A percentile compares a stretch with the other conserved stretches of the same genome.
phyloP scores from a whole-genome alignment of 164 flowering plant genomes.

The Magnolia kwangsiensis region DNA sequence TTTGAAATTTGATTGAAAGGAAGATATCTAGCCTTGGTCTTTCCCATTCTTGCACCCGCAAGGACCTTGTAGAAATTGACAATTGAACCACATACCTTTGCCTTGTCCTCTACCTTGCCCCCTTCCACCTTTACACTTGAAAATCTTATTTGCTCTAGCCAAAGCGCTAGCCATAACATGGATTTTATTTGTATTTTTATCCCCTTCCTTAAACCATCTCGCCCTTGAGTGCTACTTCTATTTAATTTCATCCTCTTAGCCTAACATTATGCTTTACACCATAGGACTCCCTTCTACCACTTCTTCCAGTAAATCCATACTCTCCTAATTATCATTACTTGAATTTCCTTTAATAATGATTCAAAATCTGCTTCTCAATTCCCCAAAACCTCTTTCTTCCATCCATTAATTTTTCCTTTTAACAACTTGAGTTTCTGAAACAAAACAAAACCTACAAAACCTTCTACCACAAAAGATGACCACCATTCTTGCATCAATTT shows the following conservation, averaged over 20 bases:
- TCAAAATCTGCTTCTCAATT: not conserved
- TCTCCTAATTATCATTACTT: not conserved
- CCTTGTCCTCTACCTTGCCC: too few relatives aligned
- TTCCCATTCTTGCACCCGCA: too few relatives aligned
- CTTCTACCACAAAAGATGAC: not conserved
- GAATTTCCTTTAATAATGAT: not conserved
- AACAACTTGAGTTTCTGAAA: not conserved
- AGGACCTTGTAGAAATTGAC: too few relatives aligned
- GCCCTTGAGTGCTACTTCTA: not conserved
- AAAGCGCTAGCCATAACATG: too few relatives aligned
- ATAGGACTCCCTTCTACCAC: not conserved
- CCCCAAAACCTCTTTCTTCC: not conserved
- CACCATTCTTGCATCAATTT: not conserved
- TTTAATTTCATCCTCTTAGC: not conserved
- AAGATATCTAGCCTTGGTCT: too few relatives aligned
- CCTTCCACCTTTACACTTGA: too few relatives aligned
- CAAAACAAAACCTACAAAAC: not conserved
- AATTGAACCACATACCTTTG: too few relatives aligned
- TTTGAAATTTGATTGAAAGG: too few relatives aligned
- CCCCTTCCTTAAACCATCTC: not conserved
- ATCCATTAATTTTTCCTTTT: not conserved
- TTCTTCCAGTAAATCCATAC: not conserved
- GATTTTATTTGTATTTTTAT: not conserved
- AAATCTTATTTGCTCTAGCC: too few relatives aligned
- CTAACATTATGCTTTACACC: too few relatives aligned